Conservation (phyloP, 805 yeast genomes). For the Lipomyces japonicus region DNA sequence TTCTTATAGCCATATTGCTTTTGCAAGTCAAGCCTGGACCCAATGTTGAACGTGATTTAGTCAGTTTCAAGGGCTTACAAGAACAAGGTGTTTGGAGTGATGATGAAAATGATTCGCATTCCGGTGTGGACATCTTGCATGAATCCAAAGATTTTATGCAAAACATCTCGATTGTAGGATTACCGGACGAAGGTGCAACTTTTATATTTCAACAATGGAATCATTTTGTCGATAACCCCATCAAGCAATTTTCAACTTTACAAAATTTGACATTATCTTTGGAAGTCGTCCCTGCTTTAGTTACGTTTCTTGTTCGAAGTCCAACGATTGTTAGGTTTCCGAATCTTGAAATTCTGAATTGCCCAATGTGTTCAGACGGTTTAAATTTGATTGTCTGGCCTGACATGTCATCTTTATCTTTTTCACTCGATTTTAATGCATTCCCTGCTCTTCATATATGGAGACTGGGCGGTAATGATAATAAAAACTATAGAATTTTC, state of each 20-base stretch:
- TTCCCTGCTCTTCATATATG: conserved; percentile 11
- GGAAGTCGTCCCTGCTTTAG: conserved; percentile 10
- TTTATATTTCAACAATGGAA: neutral
- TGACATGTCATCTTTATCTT: conserved; percentile 11
- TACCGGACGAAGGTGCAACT: neutral
- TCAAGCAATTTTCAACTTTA: conserved; percentile 1
- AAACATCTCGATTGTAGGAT: neutral
- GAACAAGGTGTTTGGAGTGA: neutral
- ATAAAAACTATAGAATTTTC: neutral
- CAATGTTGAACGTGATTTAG: neutral
- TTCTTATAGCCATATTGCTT: conserved; percentile 5
- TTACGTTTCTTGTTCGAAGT: conserved; percentile 7
- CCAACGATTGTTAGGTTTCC: conserved; percentile 9
- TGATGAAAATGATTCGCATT: neutral
- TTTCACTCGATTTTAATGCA: conserved; percentile 4
- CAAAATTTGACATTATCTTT: conserved; percentile 13
- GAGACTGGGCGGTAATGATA: conserved; percentile 7
- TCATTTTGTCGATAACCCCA: neutral
- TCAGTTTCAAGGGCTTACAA: neutral
- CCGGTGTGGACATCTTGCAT: neutral
- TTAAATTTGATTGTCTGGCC: conserved; percentile 9
- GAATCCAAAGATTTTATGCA: neutral
- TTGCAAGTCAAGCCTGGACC: neutral
- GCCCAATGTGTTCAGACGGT: neutral
- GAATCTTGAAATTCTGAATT: conserved; percentile 8